Conservation (phyloP, 768 basidiomycete genomes). For the Podaxis sp. region DNA sequence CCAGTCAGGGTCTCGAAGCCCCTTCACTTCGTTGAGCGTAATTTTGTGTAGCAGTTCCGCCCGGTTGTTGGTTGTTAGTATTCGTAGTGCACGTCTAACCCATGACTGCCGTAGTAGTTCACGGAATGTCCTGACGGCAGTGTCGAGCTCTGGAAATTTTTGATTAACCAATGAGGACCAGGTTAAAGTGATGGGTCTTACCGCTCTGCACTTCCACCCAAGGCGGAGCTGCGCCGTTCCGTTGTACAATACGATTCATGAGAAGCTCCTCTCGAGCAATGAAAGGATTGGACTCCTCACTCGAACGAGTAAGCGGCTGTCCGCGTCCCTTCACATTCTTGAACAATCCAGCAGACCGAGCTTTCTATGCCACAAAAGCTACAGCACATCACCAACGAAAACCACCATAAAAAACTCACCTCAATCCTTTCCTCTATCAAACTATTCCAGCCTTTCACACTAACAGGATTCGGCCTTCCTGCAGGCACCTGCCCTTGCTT, state of each 20-base stretch:
- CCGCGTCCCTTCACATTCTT: constrained; percentile 69
- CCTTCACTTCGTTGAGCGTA: constrained; percentile 35
- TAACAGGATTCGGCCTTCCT: constrained; percentile 53
- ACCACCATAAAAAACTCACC: constrained; percentile 35
- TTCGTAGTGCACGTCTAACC: constrained; percentile 73
- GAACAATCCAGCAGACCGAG: constrained; percentile 66
- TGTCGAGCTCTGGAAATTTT: constrained; percentile 58
- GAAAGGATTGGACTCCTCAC: constrained; percentile 50
- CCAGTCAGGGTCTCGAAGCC: constrained; percentile 68
- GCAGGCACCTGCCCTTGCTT: constrained; percentile 25
- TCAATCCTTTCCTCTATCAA: constrained; percentile 82
- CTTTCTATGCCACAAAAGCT: constrained; percentile 44
- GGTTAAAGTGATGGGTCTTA: constrained; percentile 26
- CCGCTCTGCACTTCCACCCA: constrained; percentile 85
- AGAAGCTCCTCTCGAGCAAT: constrained; percentile 79
- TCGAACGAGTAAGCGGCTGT: constrained; percentile 34
- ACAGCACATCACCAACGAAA: not conserved
- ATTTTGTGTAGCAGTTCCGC: constrained; percentile 35
- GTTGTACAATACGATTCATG: constrained; percentile 83
- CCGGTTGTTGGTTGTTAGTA: constrained; percentile 47
- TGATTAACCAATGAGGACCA: not conserved
- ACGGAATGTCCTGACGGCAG: constrained; percentile 60
- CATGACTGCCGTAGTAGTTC: constrained; percentile 65
- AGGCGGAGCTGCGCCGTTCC: constrained; percentile 79
- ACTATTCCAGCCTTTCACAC: constrained; percentile 71